Base-by-base conservation (phyloP, 352 stramenopile species). In the Phytopythium delawarense region DNA sequence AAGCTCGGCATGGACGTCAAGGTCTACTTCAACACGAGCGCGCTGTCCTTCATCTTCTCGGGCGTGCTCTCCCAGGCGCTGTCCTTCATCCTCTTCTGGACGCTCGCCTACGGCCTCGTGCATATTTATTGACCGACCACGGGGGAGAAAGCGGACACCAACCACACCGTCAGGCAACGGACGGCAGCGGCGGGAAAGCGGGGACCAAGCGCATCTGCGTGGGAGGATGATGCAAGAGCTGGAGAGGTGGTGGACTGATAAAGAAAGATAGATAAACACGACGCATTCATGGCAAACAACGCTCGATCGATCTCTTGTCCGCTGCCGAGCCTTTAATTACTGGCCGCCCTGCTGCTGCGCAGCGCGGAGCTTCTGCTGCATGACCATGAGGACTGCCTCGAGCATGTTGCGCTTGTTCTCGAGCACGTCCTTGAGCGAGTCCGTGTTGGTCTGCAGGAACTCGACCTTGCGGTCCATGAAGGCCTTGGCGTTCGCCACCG, bases 401-500 rank as follows among this genome's bases (percentile, higher is more conserved):
- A 91, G 67, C 79, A 91, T 95, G 66, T 87, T 85, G 45, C 83
- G 84, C 74, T 95, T 94, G 64, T 60, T 72, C 44, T 87, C 74
- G 37, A 96, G 75, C 61, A 94, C 90, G 34, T 91, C 86, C 69
- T 95, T 94, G 67, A 98, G 78, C 67, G 94, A 94, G 30, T 98
- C 93, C 62, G 81, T 94, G 76, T 98, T 98, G 64, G 76, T 91
- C 78, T 98, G 82, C 28, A 98, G 74, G 59, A 98, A 86, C 59
- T 92, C 92, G 7, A 94, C 69, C 77, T 98, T 98, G 37, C 93
- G 75, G 66, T 98, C 89, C 78, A 98, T 88, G 65, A 98, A 97
- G 48, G 80, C 81, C 59, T 88, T 81, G 16, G 92, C 94, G 65
- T 98, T 88, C n/a, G 81, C 84, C 51, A 88, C 69, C 45, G 72